Percentiles rank a stretch among this genome's conserved stretches.
Conservation (phyloP, 1,284 basidiomycete species). For the Pyrrhoderma lamaoense region DNA sequence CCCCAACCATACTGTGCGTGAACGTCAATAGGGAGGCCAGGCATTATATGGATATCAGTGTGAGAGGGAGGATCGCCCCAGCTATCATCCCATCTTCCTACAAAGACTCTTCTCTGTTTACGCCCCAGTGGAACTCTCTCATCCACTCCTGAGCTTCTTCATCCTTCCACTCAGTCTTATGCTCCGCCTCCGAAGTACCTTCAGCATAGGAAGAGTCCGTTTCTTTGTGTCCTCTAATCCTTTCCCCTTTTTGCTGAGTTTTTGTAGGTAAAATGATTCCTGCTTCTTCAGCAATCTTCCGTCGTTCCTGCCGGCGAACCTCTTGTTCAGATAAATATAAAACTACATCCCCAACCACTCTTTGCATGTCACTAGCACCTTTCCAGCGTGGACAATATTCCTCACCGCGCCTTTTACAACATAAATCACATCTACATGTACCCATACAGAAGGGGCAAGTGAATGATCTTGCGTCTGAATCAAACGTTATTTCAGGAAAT, state of each 20-base stretch:
- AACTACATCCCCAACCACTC: neutral
- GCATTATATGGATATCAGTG: conserved; percentile 7
- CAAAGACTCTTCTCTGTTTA: neutral
- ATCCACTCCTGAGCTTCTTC: conserved; percentile 10
- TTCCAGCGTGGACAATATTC: neutral
- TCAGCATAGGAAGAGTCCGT: neutral
- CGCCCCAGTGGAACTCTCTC: neutral
- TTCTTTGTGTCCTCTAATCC: too few relatives aligned
- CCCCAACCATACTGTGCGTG: neutral
- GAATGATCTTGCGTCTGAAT: conserved; percentile 4
- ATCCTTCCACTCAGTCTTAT: neutral
- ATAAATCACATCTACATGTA: conserved; percentile 6
- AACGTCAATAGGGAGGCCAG: conserved; percentile 2
- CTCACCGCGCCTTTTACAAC: neutral
- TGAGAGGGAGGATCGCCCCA: conserved; percentile 7
- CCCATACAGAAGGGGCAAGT: conserved; percentile 6
- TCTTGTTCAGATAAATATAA: conserved; percentile 5
- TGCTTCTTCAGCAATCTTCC: neutral
- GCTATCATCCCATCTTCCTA: conserved; percentile 9
- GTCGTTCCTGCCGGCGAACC: conserved; percentile 3
- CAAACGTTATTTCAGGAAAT: conserved; percentile 10
- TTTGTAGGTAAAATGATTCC: neutral
- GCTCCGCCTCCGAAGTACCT: neutral
- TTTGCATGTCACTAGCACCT: too few relatives aligned
- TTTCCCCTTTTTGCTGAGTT: neutral